These are phyloP conservation scores for Chernovozyma aurita DNA, from an alignment of 1,139 yeast species.

Conservation along the genomic window DNA sequence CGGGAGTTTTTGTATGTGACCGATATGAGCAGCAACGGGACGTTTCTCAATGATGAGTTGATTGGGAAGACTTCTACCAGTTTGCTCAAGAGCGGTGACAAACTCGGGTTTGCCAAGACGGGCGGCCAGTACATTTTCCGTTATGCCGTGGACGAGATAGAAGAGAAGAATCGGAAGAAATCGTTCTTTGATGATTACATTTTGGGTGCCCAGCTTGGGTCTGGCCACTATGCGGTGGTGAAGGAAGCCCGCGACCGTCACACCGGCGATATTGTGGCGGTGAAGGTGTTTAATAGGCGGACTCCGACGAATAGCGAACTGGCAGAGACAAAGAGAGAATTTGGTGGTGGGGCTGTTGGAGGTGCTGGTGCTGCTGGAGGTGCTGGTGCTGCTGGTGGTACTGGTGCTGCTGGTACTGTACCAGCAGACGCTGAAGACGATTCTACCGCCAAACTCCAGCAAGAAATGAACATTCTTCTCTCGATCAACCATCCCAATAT, in stretches of 20 bases:
- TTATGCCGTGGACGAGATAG: conserved; percentile 30
- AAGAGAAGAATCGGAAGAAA: conserved; percentile 14
- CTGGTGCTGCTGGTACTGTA: not conserved
- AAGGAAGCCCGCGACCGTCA: conserved; percentile 59
- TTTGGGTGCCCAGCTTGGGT: conserved; percentile 59
- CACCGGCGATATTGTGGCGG: conserved; percentile 62
- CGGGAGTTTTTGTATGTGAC: conserved; percentile 45
- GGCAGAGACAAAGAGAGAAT: not conserved
- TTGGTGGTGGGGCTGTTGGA: too few relatives aligned
- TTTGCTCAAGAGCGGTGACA: conserved; percentile 61
- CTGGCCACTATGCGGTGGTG: conserved; percentile 78
- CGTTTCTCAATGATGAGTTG: conserved; percentile 55
- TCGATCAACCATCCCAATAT: conserved; percentile 70
- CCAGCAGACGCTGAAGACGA: conserved; percentile 15
- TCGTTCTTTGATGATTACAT: conserved; percentile 60
- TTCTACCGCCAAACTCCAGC: conserved; percentile 55
- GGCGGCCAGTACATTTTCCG: conserved; percentile 55
- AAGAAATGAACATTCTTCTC: conserved; percentile 62
- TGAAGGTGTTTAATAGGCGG: conserved; percentile 56
- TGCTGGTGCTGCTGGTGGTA: conserved; percentile 5
- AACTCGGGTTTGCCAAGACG: conserved; percentile 55
- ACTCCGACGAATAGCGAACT: not conserved
- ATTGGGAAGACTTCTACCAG: conserved; percentile 46
- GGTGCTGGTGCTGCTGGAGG: conserved; percentile 8
- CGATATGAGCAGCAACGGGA: conserved; percentile 66